Base-by-base conservation (phyloP, 2,329 filamentous ascomycete species). In the Cytospora schulzeri region DNA sequence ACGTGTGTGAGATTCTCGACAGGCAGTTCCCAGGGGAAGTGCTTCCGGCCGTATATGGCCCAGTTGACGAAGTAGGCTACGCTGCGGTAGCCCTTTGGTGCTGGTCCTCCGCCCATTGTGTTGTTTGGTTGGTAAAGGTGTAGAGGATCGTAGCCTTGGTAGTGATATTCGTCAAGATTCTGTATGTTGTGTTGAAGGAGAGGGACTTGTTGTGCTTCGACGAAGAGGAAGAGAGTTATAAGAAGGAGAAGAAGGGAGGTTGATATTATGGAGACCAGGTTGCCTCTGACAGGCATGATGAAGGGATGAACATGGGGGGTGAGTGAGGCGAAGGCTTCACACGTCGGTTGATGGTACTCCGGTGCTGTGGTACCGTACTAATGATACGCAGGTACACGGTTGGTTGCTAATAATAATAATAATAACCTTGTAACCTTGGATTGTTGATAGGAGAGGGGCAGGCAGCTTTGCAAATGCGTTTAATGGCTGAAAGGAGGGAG, bases 41-140 rank as follows among this genome's bases (percentile, higher is more conserved):
- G 90, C 71, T 94, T 90, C 62, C 93, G 88, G 48, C 82, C 92
- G 76, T 97, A 97, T 70, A 96, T 94, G 68, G 91, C 91, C 92
- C 89, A 91, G 76, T 91, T 91, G 66, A 90, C 87, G 71, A 86
- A 92, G 78, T 92, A 92, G 41, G 85, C 89, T 26, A 93, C 88
- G 2, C 88, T 81, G 67, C 87, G 85, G 77, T 86, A 90, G 68
- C 84, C 85, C 29, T 65, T 77, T 69, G 51, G 63, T 51, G 50
- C 70, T 69, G 77, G 76, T 74, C 79, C 78, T 70, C 79, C 79
- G 67, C 78, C 78, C 80, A 82, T 83, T 2, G 57, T 62, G 57
- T 60, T 70, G 70, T 62, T 66, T 69, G 58, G 61, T 26, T 61
- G 17, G 29, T 60, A 62, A 19, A 56, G 22, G 54, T 66, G 61